phyloP scores from a whole-genome alignment of 768 basidiomycete species.

The Mycena sanguinolenta region DNA sequence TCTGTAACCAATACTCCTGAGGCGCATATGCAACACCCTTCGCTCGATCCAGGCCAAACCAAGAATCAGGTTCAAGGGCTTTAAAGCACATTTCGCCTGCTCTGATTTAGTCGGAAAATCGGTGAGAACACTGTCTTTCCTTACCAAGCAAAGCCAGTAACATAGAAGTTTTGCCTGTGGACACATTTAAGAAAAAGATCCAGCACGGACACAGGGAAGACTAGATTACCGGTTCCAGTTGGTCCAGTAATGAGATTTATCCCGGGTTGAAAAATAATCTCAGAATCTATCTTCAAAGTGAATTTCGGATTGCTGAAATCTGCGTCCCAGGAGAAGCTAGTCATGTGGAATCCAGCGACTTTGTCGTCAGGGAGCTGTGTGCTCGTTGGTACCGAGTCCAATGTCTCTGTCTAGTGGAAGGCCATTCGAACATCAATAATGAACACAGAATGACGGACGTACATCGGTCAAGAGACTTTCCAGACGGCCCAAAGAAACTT shows the following conservation, averaged over 20 bases:
- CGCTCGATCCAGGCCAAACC: constrained; percentile 57
- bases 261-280: constrained; percentile 57
- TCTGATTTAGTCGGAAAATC: no score
- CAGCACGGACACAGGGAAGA: not conserved
- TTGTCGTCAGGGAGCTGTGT: no score
- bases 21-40: constrained; percentile 71
- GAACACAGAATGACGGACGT: constrained; percentile 2
- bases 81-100: constrained; percentile 53
- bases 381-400: constrained; percentile 64
- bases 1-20: constrained; percentile 76
- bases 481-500: constrained; percentile 74
- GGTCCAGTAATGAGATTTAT: constrained; percentile 58
- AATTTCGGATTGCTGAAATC: constrained; percentile 50
- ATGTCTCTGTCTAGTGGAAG: constrained; percentile 60
- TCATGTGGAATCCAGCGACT: no score
- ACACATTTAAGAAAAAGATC: not conserved
- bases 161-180: constrained; percentile 57
- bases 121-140: no score
- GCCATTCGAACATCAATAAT: no score
- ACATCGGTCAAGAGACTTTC: constrained; percentile 56
- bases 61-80: not conserved
- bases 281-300: constrained; percentile 53
- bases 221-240: constrained; percentile 44
- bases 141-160: constrained; percentile 71
- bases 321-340: no score